A percentile compares a stretch with the other conserved stretches of the same genome.
phyloP scores from a whole-genome alignment of 164 flowering plant genomes.

The Nelumbo lutea region DNA sequence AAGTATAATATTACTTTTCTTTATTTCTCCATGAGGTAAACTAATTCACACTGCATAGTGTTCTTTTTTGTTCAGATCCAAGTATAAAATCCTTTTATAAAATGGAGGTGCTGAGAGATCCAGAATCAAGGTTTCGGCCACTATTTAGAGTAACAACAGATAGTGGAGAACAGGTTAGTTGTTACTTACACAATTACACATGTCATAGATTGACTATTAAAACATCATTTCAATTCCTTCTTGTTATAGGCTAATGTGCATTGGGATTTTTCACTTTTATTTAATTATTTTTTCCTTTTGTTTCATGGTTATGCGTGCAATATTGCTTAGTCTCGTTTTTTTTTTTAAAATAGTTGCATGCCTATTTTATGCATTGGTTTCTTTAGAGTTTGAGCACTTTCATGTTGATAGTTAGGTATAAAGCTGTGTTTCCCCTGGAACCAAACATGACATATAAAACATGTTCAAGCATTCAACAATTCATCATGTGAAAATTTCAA shows the following conservation, averaged over 20 bases:
- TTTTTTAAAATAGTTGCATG: too few species aligned
- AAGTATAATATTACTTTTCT: too few species aligned
- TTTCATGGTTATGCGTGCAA: background rate
- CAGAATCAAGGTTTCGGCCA: slow-evolving; percentile 49
- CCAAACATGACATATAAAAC: too few species aligned
- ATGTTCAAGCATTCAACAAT: too few species aligned
- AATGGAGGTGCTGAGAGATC: slow-evolving; percentile 78
- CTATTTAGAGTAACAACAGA: slow-evolving; percentile 69
- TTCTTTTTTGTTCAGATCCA: slow-evolving; percentile 38
- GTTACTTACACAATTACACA: background rate
- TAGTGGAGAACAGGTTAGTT: slow-evolving; percentile 62
- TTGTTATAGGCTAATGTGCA: background rate
- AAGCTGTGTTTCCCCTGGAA: too few species aligned
- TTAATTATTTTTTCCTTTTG: background rate
- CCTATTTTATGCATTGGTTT: background rate
- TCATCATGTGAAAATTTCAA: too few species aligned
- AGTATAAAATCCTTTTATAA: slow-evolving; percentile 35
- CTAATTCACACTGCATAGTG: background rate
- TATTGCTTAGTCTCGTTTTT: background rate
- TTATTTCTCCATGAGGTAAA: background rate
- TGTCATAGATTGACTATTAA: background rate
- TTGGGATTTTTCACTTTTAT: background rate
- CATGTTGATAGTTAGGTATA: background rate
- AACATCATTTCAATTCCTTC: background rate
- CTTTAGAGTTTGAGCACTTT: background rate